A percentile compares a stretch with the other conserved stretches of the same genome.
These are phyloP conservation scores for Aurifilum marmelostoma DNA, from an alignment of 2,329 filamentous ascomycete species.

Conservation along the genomic window DNA sequence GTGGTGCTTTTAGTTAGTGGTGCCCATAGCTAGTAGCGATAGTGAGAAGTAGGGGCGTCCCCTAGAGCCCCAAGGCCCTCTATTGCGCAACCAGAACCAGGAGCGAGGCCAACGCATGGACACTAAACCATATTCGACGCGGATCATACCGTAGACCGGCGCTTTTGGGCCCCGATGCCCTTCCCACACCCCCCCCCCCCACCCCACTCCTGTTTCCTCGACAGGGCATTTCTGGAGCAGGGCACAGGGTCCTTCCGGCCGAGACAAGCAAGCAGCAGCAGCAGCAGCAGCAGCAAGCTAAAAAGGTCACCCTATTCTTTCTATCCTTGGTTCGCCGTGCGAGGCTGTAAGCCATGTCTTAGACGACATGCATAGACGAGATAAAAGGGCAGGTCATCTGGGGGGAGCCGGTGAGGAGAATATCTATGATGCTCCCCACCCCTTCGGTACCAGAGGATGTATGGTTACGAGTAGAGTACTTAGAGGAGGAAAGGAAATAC, in stretches of 20 bases:
- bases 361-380: not conserved
- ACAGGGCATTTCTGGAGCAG: not conserved
- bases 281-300: no score
- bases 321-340: not conserved
- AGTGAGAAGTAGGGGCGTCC: not conserved
- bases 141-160: constrained; percentile 5
- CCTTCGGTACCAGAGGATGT: not conserved
- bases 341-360: not conserved
- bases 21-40: not conserved
- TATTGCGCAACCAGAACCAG: no score
- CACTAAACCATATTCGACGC: not conserved
- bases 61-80: not conserved
- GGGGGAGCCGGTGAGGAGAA: not conserved
- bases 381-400: not conserved
- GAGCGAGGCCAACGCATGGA: constrained; percentile 1
- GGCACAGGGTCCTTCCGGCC: not conserved
- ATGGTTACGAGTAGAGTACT: not conserved
- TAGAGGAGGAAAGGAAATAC: no score
- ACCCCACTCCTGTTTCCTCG: not conserved
- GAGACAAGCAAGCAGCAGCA: not conserved
- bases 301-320: not conserved
- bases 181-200: not conserved
- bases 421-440: not conserved
- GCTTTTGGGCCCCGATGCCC: constrained; percentile 6
- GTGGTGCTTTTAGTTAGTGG: not conserved